These are phyloP conservation scores for Cordyceps cicadae DNA, from an alignment of 2,329 filamentous ascomycete species.

Conservation along the genomic window DNA sequence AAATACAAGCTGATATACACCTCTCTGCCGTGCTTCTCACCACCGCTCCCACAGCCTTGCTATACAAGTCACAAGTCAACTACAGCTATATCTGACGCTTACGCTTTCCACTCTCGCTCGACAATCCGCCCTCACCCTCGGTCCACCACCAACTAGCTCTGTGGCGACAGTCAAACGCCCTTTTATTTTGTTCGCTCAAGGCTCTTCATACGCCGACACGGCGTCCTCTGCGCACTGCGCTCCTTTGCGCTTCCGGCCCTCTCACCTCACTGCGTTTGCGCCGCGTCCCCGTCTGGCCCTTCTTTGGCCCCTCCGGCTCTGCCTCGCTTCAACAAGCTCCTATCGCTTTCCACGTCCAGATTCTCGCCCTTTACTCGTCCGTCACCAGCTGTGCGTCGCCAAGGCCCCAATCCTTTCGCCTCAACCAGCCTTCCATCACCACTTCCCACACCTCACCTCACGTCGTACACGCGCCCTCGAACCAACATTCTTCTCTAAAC, in stretches of 20 bases:
- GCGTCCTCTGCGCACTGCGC: conserved; percentile 17
- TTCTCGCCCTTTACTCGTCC: not conserved
- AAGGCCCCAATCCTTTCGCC: not conserved
- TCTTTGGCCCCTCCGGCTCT: not conserved
- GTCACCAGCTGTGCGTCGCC: not conserved
- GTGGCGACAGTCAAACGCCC: conserved; percentile 15
- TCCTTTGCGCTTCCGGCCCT: conserved; percentile 5
- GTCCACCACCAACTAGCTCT: conserved; percentile 12
- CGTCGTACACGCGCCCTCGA: not conserved
- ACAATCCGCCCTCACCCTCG: not conserved
- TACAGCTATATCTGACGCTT: not conserved
- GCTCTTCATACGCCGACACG: conserved; percentile 15
- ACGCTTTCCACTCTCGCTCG: not conserved
- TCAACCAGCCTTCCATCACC: not conserved
- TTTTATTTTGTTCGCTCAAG: conserved; percentile 18
- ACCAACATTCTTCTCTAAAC: not conserved
- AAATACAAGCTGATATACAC: not conserved
- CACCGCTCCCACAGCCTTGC: not conserved
- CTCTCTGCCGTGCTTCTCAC: not conserved
- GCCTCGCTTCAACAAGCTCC: not conserved
- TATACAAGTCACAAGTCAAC: not conserved
- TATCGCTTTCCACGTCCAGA: not conserved
- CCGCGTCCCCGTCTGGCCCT: not conserved
- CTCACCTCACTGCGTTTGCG: conserved; percentile 3
- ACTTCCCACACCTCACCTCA: not conserved